Evolutionary conservation across 1,284 basidiomycete species (phyloP), one percentile per base, ranked within the genome.

Genomic region (Tylopilus orsonianus): DNA sequence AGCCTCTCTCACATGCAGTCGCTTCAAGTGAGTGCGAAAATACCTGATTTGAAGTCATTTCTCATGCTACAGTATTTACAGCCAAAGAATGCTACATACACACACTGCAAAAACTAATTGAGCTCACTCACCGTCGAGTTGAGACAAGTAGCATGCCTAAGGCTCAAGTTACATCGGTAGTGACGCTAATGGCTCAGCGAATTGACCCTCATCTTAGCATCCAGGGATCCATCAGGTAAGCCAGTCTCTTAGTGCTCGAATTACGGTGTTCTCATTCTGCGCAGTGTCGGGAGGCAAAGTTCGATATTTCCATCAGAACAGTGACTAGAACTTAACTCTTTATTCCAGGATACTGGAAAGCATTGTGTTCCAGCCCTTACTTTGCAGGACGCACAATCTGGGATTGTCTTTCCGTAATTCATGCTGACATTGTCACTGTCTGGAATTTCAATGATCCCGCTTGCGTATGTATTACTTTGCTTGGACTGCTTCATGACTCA

Each of bases 391-490:
- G 40, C 4, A 41, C 14, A 6, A 50, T 39, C 4, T 24, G 16
- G 41, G 49, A 51, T 2, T 51, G 32, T 29, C 36, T 50, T 16
- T 39, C 20, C 19, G 41, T 50, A 9, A 40, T 51, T 4, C 49
- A 51, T 10, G 7, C 36, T 3, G 48, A 50, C 12, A 51, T 50
- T n/a, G 27, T 50, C 8, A 23, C 33, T 2, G 33, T 41, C 29
- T 52, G 42, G 41, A 52, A 52, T 19, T 46, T 52, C 23, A 41
- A 52, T 8, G 49, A 46, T 16, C 41, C 49, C 0, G 3, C 19
- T n/a, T 12, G 13, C 16, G 49, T 46, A 33, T 36, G 41, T 9
- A 10, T 36, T 13, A 2, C 14, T 18, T 10, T 27, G n/a, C 9
- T 5, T 13, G 18, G 16, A 10, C 4, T 2, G 2, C 12, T 5